Base-by-base conservation (phyloP, 164 flowering plant genomes). In the Saururus chinensis region DNA sequence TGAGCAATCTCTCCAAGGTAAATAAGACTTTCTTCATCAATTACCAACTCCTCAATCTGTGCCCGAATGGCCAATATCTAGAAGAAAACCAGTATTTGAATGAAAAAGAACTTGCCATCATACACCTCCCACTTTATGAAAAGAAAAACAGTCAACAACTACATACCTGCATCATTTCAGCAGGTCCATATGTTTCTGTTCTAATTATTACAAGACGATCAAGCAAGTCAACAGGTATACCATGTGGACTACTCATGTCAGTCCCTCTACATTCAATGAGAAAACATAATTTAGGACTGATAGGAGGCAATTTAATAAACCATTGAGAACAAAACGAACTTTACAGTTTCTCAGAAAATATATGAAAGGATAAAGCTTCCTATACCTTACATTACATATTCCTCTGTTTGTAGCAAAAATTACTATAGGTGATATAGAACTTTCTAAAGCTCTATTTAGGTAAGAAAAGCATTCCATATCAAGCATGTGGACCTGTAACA, bases 391-490 rank as follows among this genome's bases (percentile, higher is more conserved):
- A 68, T 76, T 89, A 69, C 99, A 88, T 61, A 90, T 81, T 63
- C 99, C 97, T 69, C 99, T 84, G 71, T 93, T 93, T 59, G 97
- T 93, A 22, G 97, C 96, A 79, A 93, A 85, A 45, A 93, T 88
- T 40, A 93, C 97, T 24, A 93, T 90, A 22, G 99, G 97, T 24
- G 97, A 84, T 30, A 90, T 64, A 1, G 96, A 86, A 75, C 97
- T 88, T 75, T 93, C 99, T 62, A 93, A 71, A 61, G 99, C 97
- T 63, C 97, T 89, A 64, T 90, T 88, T 68, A 93, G 69, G 73
- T 90, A 93, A 9, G 97, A 90, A 77, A 93, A 93, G 64, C 99
- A 93, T 77, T 90, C 96, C 77, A 93, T 83, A 71, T 93, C 99
- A 65, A 93, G 84, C 99, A 90, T 88, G 71, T 90, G 96, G 24